A percentile compares a stretch with the other conserved stretches of the same genome.
phyloP scores from a whole-genome alignment of 1,284 basidiomycete species.

The Waitea zeae region DNA sequence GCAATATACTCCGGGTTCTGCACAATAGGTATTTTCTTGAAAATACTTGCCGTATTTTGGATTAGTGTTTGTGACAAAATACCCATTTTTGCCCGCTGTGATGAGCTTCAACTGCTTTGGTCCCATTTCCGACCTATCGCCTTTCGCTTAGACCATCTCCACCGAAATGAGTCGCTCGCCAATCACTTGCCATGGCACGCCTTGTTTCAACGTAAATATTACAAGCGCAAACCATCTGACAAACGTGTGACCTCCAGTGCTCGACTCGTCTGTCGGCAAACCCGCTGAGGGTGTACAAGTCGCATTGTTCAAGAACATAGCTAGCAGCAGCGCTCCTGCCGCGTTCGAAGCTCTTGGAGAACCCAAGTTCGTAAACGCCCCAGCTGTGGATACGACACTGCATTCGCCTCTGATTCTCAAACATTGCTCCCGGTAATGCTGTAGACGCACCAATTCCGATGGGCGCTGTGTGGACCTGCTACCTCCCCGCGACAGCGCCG shows the following conservation, averaged over 20 bases:
- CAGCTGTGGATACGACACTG: not conserved
- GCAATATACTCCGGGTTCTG: too few species aligned
- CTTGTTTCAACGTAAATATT: not conserved
- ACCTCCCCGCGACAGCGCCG: slow-evolving; percentile 27
- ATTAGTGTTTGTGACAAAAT: too few species aligned
- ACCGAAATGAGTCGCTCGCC: too few species aligned
- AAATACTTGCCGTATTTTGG: too few species aligned
- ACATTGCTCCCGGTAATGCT: not conserved
- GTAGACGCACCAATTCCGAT: slow-evolving; percentile 62
- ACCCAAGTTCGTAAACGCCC: not conserved
- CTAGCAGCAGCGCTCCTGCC: slow-evolving; percentile 6
- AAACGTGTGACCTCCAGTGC: slow-evolving; percentile 29
- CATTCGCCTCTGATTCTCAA: too few species aligned
- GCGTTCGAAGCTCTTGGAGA: slow-evolving; percentile 1
- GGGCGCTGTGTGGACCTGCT: slow-evolving; percentile 67
- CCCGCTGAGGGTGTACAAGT: slow-evolving; percentile 59
- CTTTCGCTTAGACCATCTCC: too few species aligned
- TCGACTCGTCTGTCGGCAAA: slow-evolving; percentile 71
- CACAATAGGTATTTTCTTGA: too few species aligned
- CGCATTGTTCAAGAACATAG: slow-evolving; percentile 30
- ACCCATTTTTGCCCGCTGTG: too few species aligned
- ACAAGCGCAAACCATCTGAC: not conserved
- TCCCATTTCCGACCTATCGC: too few species aligned
- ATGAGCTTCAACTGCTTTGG: too few species aligned
- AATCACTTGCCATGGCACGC: slow-evolving; percentile 76